These are phyloP conservation scores for Colletotrichum neosansevieriae DNA, from an alignment of 2,329 filamentous ascomycete genomes.

Conservation along the genomic window DNA sequence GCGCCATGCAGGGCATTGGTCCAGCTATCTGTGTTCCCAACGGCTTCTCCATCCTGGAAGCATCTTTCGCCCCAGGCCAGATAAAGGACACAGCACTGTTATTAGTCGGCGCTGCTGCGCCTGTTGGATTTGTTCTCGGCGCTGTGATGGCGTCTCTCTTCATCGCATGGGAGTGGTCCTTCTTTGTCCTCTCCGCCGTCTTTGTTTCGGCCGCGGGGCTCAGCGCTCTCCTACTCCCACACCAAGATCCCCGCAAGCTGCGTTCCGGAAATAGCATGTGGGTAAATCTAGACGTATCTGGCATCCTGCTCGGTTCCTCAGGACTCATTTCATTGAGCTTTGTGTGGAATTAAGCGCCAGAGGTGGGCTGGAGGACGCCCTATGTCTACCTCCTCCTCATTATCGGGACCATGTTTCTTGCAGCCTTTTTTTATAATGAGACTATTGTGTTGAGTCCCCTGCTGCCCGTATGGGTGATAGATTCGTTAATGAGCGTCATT, in stretches of 20 bases:
- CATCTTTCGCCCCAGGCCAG: slow-evolving; percentile 57
- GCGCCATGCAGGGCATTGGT: slow-evolving; percentile 65
- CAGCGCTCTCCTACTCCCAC: slow-evolving; percentile 34
- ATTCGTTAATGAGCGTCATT: slow-evolving; percentile 64
- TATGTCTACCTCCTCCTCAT: slow-evolving; percentile 56
- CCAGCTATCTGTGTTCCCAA: slow-evolving; percentile 69
- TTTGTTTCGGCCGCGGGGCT: slow-evolving; percentile 17
- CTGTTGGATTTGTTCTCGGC: slow-evolving; percentile 49
- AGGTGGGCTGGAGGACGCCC: slow-evolving; percentile 57
- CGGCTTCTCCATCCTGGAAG: slow-evolving; percentile 66
- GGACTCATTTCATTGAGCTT: slow-evolving; percentile 62
- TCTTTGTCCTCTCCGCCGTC: slow-evolving; percentile 23
- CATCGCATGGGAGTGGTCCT: slow-evolving; percentile 28
- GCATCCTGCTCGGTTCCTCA: slow-evolving; percentile 52
- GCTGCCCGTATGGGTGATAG: slow-evolving; percentile 65
- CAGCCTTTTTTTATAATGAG: slow-evolving; percentile 50
- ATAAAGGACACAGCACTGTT: slow-evolving; percentile 52
- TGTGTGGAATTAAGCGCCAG: slow-evolving; percentile 61
- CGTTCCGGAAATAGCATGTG: slow-evolving; percentile 45
- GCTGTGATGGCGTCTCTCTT: slow-evolving; percentile 47
- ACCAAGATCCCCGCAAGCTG: slow-evolving; percentile 5
- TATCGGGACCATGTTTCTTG: slow-evolving; percentile 48
- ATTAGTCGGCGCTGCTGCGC: slow-evolving; percentile 51
- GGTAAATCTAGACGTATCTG: slow-evolving; percentile 47
- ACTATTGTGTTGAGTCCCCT: slow-evolving; percentile 61